Percentiles rank a stretch among this genome's conserved stretches.
Evolutionary conservation across 257 asterid genomes (phyloP).

Genomic region (Ajuga chamaepitys): DNA sequence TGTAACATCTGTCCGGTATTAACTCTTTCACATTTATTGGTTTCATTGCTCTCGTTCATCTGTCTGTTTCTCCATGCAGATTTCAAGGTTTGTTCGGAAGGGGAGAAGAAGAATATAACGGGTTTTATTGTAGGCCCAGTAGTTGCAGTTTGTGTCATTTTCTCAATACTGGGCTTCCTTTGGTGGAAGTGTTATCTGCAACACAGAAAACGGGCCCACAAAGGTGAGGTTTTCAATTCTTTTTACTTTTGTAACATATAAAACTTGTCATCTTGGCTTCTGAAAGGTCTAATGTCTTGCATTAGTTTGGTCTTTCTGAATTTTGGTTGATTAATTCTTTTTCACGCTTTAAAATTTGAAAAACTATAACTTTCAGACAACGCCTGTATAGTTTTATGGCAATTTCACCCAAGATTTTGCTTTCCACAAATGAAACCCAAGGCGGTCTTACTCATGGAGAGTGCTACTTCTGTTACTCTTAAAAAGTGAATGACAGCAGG

Average conservation of each 20-base stretch:
- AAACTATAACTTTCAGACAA: too few relatives aligned
- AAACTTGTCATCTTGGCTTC: not conserved
- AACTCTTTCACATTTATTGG: not conserved
- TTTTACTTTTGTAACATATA: too few relatives aligned
- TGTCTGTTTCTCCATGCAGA: constrained; percentile 32
- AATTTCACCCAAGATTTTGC: not conserved
- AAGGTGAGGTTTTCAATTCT: constrained; percentile 29
- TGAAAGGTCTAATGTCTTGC: not conserved
- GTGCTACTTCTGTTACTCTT: too few relatives aligned
- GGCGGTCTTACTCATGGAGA: too few relatives aligned
- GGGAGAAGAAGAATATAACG: constrained; percentile 37
- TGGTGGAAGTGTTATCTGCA: constrained; percentile 48
- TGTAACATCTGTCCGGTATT: not conserved
- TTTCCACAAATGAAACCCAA: not conserved
- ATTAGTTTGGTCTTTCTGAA: too few relatives aligned
- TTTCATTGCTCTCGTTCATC: not conserved
- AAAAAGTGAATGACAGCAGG: not conserved
- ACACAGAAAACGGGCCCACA: constrained; percentile 27
- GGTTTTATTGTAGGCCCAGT: constrained; percentile 36
- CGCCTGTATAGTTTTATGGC: too few relatives aligned
- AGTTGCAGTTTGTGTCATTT: constrained; percentile 17
- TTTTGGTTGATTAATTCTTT: not conserved
- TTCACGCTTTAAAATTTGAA: not conserved
- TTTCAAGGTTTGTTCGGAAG: constrained; percentile 49
- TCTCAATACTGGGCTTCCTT: constrained; percentile 30